Base-by-base conservation (phyloP, 306 rosid genomes). In the Lathyrus oleraceus region DNA sequence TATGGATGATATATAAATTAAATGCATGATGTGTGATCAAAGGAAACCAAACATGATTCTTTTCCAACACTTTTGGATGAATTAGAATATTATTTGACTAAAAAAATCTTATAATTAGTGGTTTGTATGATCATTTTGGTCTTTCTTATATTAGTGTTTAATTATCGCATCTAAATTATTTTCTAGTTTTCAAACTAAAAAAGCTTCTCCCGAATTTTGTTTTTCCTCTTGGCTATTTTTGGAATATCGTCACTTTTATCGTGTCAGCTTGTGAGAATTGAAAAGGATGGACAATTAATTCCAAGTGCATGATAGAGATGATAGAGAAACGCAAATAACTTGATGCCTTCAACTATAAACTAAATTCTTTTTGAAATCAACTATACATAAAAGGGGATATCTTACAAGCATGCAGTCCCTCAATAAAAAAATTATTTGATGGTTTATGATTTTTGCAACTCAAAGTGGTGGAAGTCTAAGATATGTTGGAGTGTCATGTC, bases 241-340 rank as follows among this genome's bases (percentile, higher is more conserved):
- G 64, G 64, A 58, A 58, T 57, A 28, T 58, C 14, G 32, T 58
- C 40, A n/a, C 64, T 57, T 53, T 53, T 21, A 57, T 57, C 62
- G 39, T 57, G 62, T 25, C 19, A 27, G 10, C 19, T 57, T 23
- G 39, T 57, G 62, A n/a, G n/a, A n/a, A n/a, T n/a, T n/a, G n/a
- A n/a, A n/a, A n/a, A n/a, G n/a, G n/a, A n/a, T n/a, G n/a, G n/a
- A 57, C 38, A 28, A 12, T 57, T 57, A 28, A 12, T 57, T 57
- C 39, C 39, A 57, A 57, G 38, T 57, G 15, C 62, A 53, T 12
- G 35, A 10, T 19, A 0, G 27, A 23, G 27, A 53, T 12, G 35
- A 32, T 32, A 57, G 62, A 27, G 17, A 57, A 39, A 57, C 6
- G 8, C 38, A 16, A 17, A 27, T 57, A 57, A 57, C 14, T 57